Evolutionary conservation across 2,329 filamentous ascomycete species (phyloP).

Genomic region (Verticillium dahliae): DNA sequence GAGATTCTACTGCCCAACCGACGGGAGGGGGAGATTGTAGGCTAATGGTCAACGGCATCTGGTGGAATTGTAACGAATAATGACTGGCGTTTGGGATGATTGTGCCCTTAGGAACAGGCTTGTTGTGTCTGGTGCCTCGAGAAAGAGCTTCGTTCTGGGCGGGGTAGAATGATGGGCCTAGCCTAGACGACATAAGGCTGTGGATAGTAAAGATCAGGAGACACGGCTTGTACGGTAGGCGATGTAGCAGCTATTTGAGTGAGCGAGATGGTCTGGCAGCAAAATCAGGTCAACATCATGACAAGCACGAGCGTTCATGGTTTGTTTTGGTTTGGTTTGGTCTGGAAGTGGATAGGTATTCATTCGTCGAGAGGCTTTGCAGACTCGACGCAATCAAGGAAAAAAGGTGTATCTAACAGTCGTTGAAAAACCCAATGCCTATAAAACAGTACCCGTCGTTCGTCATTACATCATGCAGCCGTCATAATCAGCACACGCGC

Average conservation of each 20-base stretch:
- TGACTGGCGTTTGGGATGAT: neutral
- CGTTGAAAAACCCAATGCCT: neutral
- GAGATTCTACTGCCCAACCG: constrained; percentile 44
- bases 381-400: neutral
- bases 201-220: too few relatives aligned
- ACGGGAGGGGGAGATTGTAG: constrained; percentile 16
- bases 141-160: neutral
- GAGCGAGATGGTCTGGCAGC: neutral
- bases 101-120: neutral
- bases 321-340: neutral
- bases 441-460: neutral
- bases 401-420: neutral
- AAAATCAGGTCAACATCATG: neutral
- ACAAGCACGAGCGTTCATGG: neutral
- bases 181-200: neutral
- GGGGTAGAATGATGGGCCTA: neutral
- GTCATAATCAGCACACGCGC: neutral
- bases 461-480: neutral
- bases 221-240: too few relatives aligned
- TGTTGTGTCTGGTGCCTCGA: neutral
- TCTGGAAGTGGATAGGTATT: neutral
- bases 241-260: too few relatives aligned
- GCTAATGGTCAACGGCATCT: neutral
- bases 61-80: neutral
- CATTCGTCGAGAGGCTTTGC: neutral